Evolutionary conservation across 2,329 filamentous ascomycete species (phyloP).

Genomic region (Aspergillus sergii): DNA sequence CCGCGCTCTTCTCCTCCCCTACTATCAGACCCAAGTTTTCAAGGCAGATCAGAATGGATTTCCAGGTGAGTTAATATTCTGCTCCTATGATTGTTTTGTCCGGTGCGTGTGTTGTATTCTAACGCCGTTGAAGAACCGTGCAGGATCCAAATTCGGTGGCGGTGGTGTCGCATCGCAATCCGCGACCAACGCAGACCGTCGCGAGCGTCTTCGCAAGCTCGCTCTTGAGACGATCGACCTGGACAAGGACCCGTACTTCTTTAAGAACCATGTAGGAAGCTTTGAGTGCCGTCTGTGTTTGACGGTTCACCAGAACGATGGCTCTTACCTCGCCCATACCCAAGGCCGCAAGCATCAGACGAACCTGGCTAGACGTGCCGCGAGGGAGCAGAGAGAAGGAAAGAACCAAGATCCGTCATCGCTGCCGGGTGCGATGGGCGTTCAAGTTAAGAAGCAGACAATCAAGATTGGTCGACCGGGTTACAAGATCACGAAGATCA

Average conservation of each 20-base stretch:
- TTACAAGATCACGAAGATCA: slow-evolving; percentile 96
- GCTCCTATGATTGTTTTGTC: neutral
- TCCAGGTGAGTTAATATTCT: slow-evolving; percentile 7
- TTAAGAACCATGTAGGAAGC: slow-evolving; percentile 98
- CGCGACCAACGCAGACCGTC: slow-evolving; percentile 93
- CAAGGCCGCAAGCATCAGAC: slow-evolving; percentile 99
- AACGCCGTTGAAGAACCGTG: slow-evolving; percentile 69
- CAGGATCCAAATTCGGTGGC: slow-evolving; percentile 96
- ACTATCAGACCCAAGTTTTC: neutral
- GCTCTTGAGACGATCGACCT: slow-evolving; percentile 98
- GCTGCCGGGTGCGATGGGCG: slow-evolving; percentile 74
- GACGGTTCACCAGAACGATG: slow-evolving; percentile 98
- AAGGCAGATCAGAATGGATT: slow-evolving; percentile 11
- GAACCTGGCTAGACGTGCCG: slow-evolving; percentile 91
- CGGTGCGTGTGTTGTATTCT: slow-evolving; percentile 16
- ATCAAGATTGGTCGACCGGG: slow-evolving; percentile 96
- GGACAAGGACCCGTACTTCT: slow-evolving; percentile 99
- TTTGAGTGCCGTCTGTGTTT: slow-evolving; percentile 97
- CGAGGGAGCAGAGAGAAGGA: slow-evolving; percentile 91
- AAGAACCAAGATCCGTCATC: slow-evolving; percentile 65
- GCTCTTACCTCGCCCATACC: slow-evolving; percentile 96
- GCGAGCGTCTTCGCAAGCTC: slow-evolving; percentile 95
- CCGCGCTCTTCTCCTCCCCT: slow-evolving; percentile 10
- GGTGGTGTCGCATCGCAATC: slow-evolving; percentile 93
- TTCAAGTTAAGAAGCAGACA: slow-evolving; percentile 77